These are phyloP conservation scores for Nannizziopsis arthrosporioides DNA, from an alignment of 2,329 filamentous ascomycete genomes.

Conservation along the genomic window DNA sequence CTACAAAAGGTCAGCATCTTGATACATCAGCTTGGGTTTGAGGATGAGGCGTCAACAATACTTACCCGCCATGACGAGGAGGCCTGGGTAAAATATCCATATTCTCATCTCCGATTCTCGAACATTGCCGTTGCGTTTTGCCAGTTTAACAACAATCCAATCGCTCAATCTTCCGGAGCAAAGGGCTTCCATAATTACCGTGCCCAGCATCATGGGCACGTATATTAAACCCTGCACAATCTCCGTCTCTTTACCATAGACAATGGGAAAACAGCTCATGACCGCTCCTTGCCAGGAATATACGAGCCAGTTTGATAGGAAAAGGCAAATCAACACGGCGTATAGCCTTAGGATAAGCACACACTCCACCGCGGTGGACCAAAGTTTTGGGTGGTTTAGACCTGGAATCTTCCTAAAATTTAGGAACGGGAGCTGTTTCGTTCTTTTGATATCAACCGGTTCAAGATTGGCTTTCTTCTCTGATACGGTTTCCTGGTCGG, in stretches of 20 bases:
- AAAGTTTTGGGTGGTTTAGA: conserved; percentile 41
- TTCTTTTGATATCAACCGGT: conserved; percentile 24
- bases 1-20: conserved; percentile 9
- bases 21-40: not conserved
- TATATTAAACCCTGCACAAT: conserved; percentile 45
- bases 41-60: not conserved
- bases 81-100: conserved; percentile 46
- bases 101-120: conserved; percentile 45
- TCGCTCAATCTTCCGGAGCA: conserved; percentile 46
- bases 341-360: conserved; percentile 38
- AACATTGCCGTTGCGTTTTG: conserved; percentile 34
- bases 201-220: conserved; percentile 44
- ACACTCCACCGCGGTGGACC: conserved; percentile 38
- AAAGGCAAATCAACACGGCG: conserved; percentile 36
- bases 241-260: conserved; percentile 39
- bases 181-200: conserved; percentile 40
- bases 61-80: conserved; percentile 34
- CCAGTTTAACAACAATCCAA: conserved; percentile 37
- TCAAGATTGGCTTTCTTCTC: conserved; percentile 13
- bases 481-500: conserved; percentile 23
- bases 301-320: conserved; percentile 43
- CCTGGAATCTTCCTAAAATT: conserved; percentile 40
- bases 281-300: conserved; percentile 48
- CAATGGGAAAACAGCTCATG: conserved; percentile 43
- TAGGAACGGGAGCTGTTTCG: conserved; percentile 36